Conservation (phyloP, 176 grass and related monocot genomes). For the Ananas comosus region DNA sequence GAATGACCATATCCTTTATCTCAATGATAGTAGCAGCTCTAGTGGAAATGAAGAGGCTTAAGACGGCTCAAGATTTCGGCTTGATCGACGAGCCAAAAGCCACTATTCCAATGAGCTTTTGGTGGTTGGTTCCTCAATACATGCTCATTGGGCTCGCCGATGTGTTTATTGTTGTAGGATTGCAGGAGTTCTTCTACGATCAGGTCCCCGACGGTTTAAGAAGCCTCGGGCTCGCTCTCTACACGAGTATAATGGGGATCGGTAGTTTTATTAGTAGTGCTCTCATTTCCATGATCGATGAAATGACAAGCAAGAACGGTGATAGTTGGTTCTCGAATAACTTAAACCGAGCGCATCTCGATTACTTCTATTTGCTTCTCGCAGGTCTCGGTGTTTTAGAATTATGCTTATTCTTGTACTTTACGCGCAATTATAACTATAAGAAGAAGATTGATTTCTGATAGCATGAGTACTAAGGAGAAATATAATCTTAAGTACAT, state of each 20-base stretch:
- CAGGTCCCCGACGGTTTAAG: constrained; percentile 43
- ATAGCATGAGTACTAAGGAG: not conserved
- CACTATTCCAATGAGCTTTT: constrained; percentile 42
- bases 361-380: constrained; percentile 58
- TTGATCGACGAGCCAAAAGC: constrained; percentile 5
- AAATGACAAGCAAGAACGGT: constrained; percentile 15
- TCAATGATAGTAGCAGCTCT: constrained; percentile 21
- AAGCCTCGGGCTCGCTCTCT: constrained; percentile 47
- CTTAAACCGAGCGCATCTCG: constrained; percentile 41
- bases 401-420: constrained; percentile 28
- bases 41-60: constrained; percentile 45
- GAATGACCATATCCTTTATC: constrained; percentile 20
- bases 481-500: not conserved
- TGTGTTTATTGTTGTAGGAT: constrained; percentile 35
- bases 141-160: constrained; percentile 31
- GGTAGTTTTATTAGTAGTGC: constrained; percentile 50
- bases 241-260: constrained; percentile 43
- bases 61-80: constrained; percentile 15
- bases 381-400: constrained; percentile 28
- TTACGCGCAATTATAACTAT: constrained; percentile 27
- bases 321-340: constrained; percentile 50
- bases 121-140: constrained; percentile 61
- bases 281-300: constrained; percentile 33
- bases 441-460: constrained; percentile 7
- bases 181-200: constrained; percentile 71